Conservation (phyloP, 208 protist species). For the Vickermania spadyakhi region DNA sequence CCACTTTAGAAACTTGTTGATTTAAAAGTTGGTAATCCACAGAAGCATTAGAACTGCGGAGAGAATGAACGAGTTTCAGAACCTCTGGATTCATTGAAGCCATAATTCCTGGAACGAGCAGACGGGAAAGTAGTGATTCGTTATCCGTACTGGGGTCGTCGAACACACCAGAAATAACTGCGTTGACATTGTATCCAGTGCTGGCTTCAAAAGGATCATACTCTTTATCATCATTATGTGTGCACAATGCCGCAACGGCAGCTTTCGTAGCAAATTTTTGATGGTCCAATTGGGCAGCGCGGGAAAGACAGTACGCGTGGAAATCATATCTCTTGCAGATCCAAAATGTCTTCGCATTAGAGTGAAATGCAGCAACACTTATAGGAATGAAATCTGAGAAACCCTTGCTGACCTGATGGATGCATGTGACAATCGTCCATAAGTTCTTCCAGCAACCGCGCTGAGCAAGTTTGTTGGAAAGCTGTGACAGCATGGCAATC, state of each 20-base stretch:
- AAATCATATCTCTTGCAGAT: slow-evolving; percentile 46
- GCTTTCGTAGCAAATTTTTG: slow-evolving; percentile 30
- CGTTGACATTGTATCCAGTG: slow-evolving; percentile 24
- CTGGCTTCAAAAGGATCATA: slow-evolving; percentile 38
- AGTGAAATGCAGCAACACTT: slow-evolving; percentile 31
- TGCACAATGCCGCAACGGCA: slow-evolving; percentile 59
- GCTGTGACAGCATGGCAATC: slow-evolving; percentile 42
- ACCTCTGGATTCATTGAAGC: slow-evolving; percentile 7
- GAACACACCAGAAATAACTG: slow-evolving; percentile 49
- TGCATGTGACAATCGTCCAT: slow-evolving; percentile 39
- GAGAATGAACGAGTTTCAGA: slow-evolving; percentile 14
- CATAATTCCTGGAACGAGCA: slow-evolving; percentile 15
- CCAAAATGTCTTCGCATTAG: slow-evolving; percentile 63
- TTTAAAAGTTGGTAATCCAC: not conserved
- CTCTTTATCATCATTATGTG: slow-evolving; percentile 28
- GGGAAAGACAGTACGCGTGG: slow-evolving; percentile 59
- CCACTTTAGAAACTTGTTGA: not conserved
- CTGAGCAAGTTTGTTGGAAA: slow-evolving; percentile 31
- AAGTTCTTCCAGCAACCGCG: slow-evolving; percentile 34
- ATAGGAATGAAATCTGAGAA: slow-evolving; percentile 11
- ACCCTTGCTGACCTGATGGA: slow-evolving; percentile 50
- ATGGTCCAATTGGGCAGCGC: slow-evolving; percentile 31
- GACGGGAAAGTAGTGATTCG: slow-evolving; percentile 17
- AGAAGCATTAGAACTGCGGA: slow-evolving; percentile 12
- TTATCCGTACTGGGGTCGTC: slow-evolving; percentile 25